phyloP scores from a whole-genome alignment of 2,329 filamentous ascomycete genomes.

The Tympanopsis confertula region DNA sequence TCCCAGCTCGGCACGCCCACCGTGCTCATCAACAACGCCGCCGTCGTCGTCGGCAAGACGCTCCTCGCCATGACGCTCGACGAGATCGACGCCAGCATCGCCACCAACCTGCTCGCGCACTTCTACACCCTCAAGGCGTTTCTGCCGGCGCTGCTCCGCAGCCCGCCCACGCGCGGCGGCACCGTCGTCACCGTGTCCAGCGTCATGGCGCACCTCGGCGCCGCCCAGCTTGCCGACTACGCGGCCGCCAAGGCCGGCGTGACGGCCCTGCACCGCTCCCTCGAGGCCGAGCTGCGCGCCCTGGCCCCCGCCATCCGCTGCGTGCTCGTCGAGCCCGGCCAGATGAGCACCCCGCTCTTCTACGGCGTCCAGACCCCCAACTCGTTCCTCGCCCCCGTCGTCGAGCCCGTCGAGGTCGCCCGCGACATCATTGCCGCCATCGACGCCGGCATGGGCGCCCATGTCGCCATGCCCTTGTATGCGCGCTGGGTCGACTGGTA shows the following conservation, averaged over 20 bases:
- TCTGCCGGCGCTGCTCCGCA: conserved; percentile 62
- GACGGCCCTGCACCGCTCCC: conserved; percentile 72
- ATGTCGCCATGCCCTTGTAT: conserved; percentile 73
- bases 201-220: conserved; percentile 73
- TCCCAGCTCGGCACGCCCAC: conserved; percentile 76
- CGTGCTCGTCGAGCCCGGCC: conserved; percentile 78
- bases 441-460: conserved; percentile 66
- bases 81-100: conserved; percentile 62
- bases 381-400: conserved; percentile 73
- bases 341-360: conserved; percentile 82
- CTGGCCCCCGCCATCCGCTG: conserved; percentile 73
- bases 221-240: conserved; percentile 67
- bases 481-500: conserved; percentile 71
- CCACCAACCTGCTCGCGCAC: conserved; percentile 73
- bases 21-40: conserved; percentile 91
- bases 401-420: conserved; percentile 81
- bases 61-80: conserved; percentile 57
- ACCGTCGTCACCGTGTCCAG: conserved; percentile 87
- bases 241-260: conserved; percentile 82
- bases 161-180: conserved; percentile 56
- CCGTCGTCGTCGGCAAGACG: conserved; percentile 58
- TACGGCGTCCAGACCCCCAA: conserved; percentile 72
- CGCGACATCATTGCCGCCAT: conserved; percentile 73
- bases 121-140: conserved; percentile 83
- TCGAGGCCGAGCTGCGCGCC: conserved; percentile 64